phyloP scores from a whole-genome alignment of 768 basidiomycete species.

The Rhizopogon rudus region DNA sequence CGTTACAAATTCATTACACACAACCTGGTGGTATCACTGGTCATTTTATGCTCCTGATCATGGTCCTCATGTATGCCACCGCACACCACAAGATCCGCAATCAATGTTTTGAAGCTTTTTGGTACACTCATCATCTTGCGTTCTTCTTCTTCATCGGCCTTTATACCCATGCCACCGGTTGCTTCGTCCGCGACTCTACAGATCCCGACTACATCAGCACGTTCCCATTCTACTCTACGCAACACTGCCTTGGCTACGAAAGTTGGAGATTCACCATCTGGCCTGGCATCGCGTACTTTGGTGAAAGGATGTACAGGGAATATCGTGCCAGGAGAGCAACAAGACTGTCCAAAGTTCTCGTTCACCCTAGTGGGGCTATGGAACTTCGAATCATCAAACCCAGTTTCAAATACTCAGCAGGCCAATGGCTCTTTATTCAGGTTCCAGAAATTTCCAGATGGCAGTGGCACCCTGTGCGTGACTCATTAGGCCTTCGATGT shows the following conservation, averaged over 20 bases:
- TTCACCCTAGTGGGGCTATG: conserved; percentile 92
- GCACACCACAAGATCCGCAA: conserved; percentile 84
- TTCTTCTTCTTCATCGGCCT: conserved; percentile 93
- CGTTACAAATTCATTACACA: conserved; percentile 82
- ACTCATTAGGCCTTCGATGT: not conserved
- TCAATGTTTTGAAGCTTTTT: conserved; percentile 93
- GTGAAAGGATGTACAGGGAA: conserved; percentile 82
- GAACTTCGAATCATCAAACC: conserved; percentile 91
- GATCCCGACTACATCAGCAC: conserved; percentile 60
- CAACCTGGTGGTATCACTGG: conserved; percentile 92
- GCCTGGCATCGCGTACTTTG: conserved; percentile 87
- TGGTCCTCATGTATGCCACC: conserved; percentile 90
- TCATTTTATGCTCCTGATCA: conserved; percentile 92
- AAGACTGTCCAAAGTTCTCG: conserved; percentile 76
- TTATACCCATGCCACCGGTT: conserved; percentile 88
- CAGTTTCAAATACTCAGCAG: conserved; percentile 86
- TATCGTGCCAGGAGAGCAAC: conserved; percentile 77
- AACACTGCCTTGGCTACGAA: conserved; percentile 88
- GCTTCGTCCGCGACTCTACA: conserved; percentile 87
- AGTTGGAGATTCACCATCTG: conserved; percentile 92
- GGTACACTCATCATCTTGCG: conserved; percentile 94
- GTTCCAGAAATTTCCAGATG: conserved; percentile 78
- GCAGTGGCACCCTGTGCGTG: conserved; percentile 96
- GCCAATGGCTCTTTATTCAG: conserved; percentile 90
- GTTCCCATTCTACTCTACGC: conserved; percentile 86